phyloP scores from a whole-genome alignment of 768 basidiomycete genomes.

The Cystofilobasidium macerans region DNA sequence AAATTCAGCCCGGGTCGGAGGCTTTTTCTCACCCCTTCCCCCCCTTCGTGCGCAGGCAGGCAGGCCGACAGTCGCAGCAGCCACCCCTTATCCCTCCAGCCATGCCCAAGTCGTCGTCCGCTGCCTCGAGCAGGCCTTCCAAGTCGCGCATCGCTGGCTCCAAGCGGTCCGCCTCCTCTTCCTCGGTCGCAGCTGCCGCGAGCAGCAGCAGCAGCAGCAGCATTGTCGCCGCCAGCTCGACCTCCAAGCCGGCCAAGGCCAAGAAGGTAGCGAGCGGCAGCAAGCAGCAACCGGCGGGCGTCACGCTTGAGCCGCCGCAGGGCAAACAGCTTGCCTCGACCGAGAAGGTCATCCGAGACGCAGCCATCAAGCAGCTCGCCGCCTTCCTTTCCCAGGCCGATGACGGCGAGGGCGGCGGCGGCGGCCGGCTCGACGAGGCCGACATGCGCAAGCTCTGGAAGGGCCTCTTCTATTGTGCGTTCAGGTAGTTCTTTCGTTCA shows the following conservation, averaged over 20 bases:
- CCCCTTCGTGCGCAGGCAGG: neutral
- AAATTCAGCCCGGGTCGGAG: too few relatives aligned
- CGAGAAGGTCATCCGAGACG: conserved; percentile 90
- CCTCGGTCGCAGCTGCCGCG: too few relatives aligned
- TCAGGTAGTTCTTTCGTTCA: too few relatives aligned
- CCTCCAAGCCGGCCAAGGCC: neutral
- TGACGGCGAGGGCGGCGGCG: conserved; percentile 5
- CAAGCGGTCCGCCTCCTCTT: neutral
- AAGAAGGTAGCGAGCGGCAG: neutral
- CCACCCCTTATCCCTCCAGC: neutral
- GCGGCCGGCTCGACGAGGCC: conserved; percentile 44
- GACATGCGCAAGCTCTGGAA: conserved; percentile 96
- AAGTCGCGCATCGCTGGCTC: neutral
- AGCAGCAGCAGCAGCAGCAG: too few relatives aligned
- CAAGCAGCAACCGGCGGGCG: too few relatives aligned
- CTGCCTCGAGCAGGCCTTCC: neutral
- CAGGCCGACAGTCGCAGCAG: neutral
- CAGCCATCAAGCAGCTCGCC: conserved; percentile 68
- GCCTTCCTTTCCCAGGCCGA: conserved; percentile 48
- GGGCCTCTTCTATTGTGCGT: conserved; percentile 86
- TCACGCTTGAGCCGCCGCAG: neutral
- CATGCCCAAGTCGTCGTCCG: conserved; percentile 1
- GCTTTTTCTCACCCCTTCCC: too few relatives aligned
- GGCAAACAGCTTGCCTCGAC: conserved; percentile 11
- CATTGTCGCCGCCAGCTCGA: too few relatives aligned